phyloP scores from a whole-genome alignment of 108 stramenopile genomes.

The Asterionellopsis glacialis region DNA sequence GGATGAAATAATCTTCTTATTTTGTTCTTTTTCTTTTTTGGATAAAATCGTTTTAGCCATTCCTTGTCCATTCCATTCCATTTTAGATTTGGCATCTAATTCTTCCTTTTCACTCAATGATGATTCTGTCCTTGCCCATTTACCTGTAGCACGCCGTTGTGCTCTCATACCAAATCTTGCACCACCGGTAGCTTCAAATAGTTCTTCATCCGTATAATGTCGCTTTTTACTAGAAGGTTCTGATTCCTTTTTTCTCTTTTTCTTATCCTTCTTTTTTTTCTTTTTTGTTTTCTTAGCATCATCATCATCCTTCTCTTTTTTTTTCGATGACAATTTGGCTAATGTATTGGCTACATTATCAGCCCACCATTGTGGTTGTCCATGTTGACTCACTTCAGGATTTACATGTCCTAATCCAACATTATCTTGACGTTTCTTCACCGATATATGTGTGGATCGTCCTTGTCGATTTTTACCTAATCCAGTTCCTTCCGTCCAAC shows the following conservation, averaged over 20 bases:
- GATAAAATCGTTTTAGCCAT: constrained; percentile 35
- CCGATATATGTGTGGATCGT: constrained; percentile 72
- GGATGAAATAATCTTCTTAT: neutral
- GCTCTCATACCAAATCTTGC: constrained; percentile 85
- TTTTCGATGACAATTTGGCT: constrained; percentile 47
- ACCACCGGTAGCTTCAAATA: constrained; percentile 88
- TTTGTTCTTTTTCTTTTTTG: constrained; percentile 3
- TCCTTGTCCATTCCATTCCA: constrained; percentile 78
- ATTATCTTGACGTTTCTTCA: constrained; percentile 73
- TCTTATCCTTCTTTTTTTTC: constrained; percentile 26
- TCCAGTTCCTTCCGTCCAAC: constrained; percentile 88
- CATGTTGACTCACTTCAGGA: constrained; percentile 12
- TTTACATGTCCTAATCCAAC: constrained; percentile 53
- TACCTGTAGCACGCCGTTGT: constrained; percentile 61
- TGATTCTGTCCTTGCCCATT: constrained; percentile 80
- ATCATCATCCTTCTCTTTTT: constrained; percentile 20
- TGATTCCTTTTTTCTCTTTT: neutral
- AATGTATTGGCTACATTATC: constrained; percentile 68
- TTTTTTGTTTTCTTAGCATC: constrained; percentile 27
- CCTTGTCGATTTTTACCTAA: constrained; percentile 84
- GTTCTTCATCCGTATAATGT: constrained; percentile 76
- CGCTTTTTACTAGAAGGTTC: constrained; percentile 12
- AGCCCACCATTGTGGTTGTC: constrained; percentile 82
- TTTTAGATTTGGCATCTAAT: constrained; percentile 32
- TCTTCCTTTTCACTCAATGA: constrained; percentile 28